Conservation (phyloP, 2,329 filamentous ascomycete genomes). For the Colletotrichum lindemuthianum region DNA sequence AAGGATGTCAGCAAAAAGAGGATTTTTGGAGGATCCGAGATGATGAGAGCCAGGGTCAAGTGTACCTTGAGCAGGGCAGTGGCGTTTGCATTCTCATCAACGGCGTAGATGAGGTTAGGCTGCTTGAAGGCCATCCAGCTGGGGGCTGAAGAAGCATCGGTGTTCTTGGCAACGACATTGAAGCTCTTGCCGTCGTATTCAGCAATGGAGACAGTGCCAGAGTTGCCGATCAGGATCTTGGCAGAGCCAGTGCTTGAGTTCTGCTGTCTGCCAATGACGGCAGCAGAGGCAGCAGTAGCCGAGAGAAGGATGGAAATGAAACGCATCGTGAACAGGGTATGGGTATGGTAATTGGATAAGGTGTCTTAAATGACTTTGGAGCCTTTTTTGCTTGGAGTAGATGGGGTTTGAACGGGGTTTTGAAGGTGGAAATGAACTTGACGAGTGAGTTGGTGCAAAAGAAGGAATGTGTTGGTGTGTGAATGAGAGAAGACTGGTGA, state of each 20-base stretch:
- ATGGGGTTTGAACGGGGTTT: no score
- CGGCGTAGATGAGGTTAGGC: conserved; percentile 55
- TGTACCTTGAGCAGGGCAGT: conserved; percentile 50
- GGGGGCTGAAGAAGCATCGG: conserved; percentile 44
- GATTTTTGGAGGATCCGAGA: no score
- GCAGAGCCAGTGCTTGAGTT: conserved; percentile 4
- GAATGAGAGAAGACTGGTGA: no score
- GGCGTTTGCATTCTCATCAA: conserved; percentile 56
- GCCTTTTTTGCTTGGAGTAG: no score
- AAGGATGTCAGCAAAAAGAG: conserved; percentile 5
- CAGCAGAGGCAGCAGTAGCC: conserved; percentile 28
- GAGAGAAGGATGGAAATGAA: conserved; percentile 15
- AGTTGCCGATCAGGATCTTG: conserved; percentile 54
- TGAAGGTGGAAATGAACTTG: no score
- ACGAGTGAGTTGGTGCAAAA: no score
- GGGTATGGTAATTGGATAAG: no score
- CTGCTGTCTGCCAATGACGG: conserved; percentile 23
- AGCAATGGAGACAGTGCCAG: conserved; percentile 52
- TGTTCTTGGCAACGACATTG: conserved; percentile 48
- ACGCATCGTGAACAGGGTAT: conserved; percentile 16
- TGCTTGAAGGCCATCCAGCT: conserved; percentile 58
- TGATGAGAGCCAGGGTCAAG: not conserved
- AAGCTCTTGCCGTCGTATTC: conserved; percentile 54
- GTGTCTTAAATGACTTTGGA: no score
- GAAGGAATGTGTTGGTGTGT: no score